phyloP scores from a whole-genome alignment of 179 eudicot genomes.

The Silene noctiflora region DNA sequence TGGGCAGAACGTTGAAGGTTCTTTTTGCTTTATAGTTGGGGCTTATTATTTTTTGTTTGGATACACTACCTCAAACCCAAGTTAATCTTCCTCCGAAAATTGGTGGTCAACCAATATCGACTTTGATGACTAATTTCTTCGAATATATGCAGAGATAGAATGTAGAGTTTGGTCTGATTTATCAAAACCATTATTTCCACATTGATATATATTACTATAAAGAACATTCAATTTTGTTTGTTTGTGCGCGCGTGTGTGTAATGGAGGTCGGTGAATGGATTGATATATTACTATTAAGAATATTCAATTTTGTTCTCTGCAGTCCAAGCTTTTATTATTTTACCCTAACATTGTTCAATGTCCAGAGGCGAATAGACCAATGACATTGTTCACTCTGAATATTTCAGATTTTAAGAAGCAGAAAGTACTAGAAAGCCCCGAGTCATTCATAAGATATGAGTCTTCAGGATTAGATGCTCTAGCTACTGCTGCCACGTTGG shows the following conservation, averaged over 20 bases:
- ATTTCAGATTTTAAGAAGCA: conserved; percentile 56
- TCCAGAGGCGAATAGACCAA: background rate
- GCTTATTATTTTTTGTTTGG: background rate
- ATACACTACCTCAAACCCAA: background rate
- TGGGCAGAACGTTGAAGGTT: too few relatives aligned
- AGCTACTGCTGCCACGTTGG: conserved; percentile 86
- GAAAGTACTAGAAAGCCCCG: conserved; percentile 39
- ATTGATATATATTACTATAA: background rate
- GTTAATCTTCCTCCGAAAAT: background rate
- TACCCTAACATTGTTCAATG: background rate
- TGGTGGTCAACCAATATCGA: background rate
- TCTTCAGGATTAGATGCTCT: conserved; percentile 88
- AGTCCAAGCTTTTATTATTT: conserved; percentile 12
- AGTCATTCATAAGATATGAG: conserved; percentile 40
- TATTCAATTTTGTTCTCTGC: too few relatives aligned
- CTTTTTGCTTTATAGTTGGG: too few relatives aligned
- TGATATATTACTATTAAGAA: too few relatives aligned
- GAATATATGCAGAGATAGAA: background rate
- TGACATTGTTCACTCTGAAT: background rate
- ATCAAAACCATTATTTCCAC: background rate
- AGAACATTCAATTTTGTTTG: too few relatives aligned
- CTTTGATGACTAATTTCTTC: background rate
- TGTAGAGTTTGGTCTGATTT: background rate
- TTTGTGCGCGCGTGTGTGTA: too few relatives aligned
- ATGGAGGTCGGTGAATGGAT: too few relatives aligned